Evolutionary conservation across 495 filamentous ascomycete genomes (phyloP).

Genomic region (Annulohypoxylon stygium): DNA sequence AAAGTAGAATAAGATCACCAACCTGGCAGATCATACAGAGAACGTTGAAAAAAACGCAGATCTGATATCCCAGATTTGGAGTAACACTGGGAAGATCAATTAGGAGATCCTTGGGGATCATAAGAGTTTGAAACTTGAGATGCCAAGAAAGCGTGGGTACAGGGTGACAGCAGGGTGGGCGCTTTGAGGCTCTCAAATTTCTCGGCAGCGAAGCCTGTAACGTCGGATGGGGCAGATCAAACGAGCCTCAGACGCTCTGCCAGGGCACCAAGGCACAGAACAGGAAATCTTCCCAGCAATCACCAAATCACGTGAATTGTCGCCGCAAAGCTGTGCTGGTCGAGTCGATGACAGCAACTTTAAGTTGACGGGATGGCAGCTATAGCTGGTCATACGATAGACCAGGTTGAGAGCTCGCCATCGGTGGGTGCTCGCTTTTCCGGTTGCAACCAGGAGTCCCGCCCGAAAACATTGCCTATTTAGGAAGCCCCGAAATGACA

Average conservation of each 20-base stretch:
- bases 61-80: conserved; percentile 30
- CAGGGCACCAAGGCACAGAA: conserved; percentile 15
- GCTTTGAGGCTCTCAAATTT: conserved; percentile 44
- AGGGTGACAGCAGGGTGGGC: conserved; percentile 1
- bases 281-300: background rate
- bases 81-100: conserved; percentile 38
- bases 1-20: conserved; percentile 37
- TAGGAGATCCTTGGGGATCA: conserved; percentile 45
- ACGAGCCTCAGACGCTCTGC: conserved; percentile 45
- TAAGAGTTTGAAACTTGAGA: conserved; percentile 40
- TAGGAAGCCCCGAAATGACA: conserved; percentile 10
- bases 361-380: conserved; percentile 11
- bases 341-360: background rate
- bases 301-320: conserved; percentile 25
- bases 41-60: conserved; percentile 35
- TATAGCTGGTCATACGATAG: conserved; percentile 7
- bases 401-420: conserved; percentile 36
- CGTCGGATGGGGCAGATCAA: conserved; percentile 47
- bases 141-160: conserved; percentile 40
- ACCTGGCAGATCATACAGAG: conserved; percentile 43
- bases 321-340: background rate
- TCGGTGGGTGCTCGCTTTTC: conserved; percentile 36
- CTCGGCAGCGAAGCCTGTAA: conserved; percentile 37
- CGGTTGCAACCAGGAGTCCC: conserved; percentile 43
- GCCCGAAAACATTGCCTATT: conserved; percentile 21